Conservation (phyloP, 495 filamentous ascomycete genomes). For the Massariosphaeria phaeospora region DNA sequence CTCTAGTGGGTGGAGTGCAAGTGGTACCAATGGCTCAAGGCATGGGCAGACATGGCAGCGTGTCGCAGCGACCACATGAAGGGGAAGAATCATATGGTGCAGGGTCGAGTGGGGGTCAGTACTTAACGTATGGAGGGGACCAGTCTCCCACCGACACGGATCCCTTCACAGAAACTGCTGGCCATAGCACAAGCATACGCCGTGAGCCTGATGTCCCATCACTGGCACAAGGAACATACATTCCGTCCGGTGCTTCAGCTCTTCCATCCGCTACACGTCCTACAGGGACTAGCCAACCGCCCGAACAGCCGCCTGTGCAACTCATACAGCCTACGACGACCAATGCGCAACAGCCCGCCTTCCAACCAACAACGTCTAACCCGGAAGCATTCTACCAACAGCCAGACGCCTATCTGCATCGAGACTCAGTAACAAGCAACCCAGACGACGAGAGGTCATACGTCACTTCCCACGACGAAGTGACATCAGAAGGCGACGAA, state of each 20-base stretch:
- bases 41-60: constrained; percentile 59
- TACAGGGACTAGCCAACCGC: constrained; percentile 14
- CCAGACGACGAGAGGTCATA: constrained; percentile 50
- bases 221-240: constrained; percentile 21
- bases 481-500: constrained; percentile 52
- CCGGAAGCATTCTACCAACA: constrained; percentile 47
- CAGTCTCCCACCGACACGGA: constrained; percentile 52
- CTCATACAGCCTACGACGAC: constrained; percentile 13
- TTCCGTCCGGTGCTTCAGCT: constrained; percentile 13
- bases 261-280: constrained; percentile 5
- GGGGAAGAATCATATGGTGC: constrained; percentile 36
- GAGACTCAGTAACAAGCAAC: constrained; percentile 31
- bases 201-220: constrained; percentile 35
- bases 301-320: constrained; percentile 19
- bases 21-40: constrained; percentile 92
- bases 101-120: constrained; percentile 20
- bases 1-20: constrained; percentile 85
- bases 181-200: constrained; percentile 29
- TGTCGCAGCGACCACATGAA: constrained; percentile 34
- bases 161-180: constrained; percentile 51
- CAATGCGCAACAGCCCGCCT: constrained; percentile 10
- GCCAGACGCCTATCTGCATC: constrained; percentile 41
- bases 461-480: constrained; percentile 46
- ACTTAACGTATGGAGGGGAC: constrained; percentile 47
- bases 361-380: constrained; percentile 20